Evolutionary conservation across 2,329 filamentous ascomycete genomes (phyloP), one percentile per base, ranked within the genome.

Genomic region (Ophiostoma fasciatum): DNA sequence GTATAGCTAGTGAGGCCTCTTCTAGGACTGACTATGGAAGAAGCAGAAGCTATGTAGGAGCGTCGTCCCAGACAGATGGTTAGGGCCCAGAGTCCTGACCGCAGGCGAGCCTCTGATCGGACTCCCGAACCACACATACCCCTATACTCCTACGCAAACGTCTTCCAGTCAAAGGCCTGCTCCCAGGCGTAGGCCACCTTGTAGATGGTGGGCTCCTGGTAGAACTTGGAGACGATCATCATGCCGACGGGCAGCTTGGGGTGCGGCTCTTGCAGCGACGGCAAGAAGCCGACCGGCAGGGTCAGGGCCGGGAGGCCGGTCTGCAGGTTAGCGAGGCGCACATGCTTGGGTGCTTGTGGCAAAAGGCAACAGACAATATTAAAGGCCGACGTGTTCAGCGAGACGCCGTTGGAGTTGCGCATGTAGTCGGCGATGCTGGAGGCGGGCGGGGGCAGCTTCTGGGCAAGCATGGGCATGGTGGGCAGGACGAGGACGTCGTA

Each of bases 401-500:
- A 25, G 5, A 40, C 42, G 14, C 45, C 43, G 4, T 19, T 23
- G 1, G 29, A 25, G 5, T 35, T 27, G 2, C 17, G 10, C 31
- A 44, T 40, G 20, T 40, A 31, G 23, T 40, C 35, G 12, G 38
- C 23, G 1, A 44, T 44, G 12, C 28, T 36, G 1, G 46, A 35
- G 20, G 44, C 39, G 4, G 28, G 3, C 3, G 31, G 17, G 13
- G 43, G 44, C 19, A 43, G 40, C 11, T 37, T 33, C 7, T 34
- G 30, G 13, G 43, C 44, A 4, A 40, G 29, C n/a, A 35, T 38
- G 7, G 43, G 26, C 2, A 39, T 53, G 2, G 55, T 59, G 2
- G 60, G 61, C 53, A 60, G 57, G 4, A 63, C 43, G 25, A 64
- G 43, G 0, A 61, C 41, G 36, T 63, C 60, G 21, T 53, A 57